These are phyloP conservation scores for Cenococcum geophilum DNA, from an alignment of 495 filamentous ascomycete genomes.

Conservation along the genomic window DNA sequence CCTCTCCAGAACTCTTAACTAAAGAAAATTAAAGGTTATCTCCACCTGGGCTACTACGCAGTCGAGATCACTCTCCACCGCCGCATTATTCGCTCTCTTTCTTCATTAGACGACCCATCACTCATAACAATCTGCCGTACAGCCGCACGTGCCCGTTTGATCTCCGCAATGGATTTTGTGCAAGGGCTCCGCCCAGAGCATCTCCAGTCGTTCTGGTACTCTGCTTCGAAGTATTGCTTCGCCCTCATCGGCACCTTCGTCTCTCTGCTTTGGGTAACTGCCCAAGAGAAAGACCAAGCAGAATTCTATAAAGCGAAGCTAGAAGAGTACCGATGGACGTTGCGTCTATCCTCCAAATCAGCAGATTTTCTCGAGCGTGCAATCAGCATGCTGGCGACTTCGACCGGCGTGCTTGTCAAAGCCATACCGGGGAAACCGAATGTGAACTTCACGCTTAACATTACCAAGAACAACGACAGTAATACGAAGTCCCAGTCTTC, in stretches of 20 bases:
- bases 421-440: constrained; percentile 23
- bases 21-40: constrained; percentile 43
- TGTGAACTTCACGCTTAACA: constrained; percentile 13
- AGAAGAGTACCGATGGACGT: constrained; percentile 29
- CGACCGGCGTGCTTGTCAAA: constrained; percentile 28
- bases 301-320: constrained; percentile 26
- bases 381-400: constrained; percentile 28
- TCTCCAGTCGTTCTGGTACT: constrained; percentile 60
- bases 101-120: constrained; percentile 44
- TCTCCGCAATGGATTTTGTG: constrained; percentile 73
- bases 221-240: constrained; percentile 32
- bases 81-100: constrained; percentile 52
- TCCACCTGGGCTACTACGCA: constrained; percentile 58
- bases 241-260: constrained; percentile 30
- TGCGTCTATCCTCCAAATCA: constrained; percentile 25
- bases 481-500: background rate
- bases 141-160: constrained; percentile 52
- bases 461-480: background rate
- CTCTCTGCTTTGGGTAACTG: constrained; percentile 25
- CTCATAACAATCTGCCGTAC: constrained; percentile 26
- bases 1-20: constrained; percentile 35
- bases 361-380: constrained; percentile 30
- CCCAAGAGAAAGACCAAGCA: constrained; percentile 25
- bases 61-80: constrained; percentile 58
- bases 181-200: constrained; percentile 66